A percentile compares a stretch with the other conserved stretches of the same genome.
phyloP scores from a whole-genome alignment of 192 early-diverging fungal species.

The Jimgerdemannia flammicorona region DNA sequence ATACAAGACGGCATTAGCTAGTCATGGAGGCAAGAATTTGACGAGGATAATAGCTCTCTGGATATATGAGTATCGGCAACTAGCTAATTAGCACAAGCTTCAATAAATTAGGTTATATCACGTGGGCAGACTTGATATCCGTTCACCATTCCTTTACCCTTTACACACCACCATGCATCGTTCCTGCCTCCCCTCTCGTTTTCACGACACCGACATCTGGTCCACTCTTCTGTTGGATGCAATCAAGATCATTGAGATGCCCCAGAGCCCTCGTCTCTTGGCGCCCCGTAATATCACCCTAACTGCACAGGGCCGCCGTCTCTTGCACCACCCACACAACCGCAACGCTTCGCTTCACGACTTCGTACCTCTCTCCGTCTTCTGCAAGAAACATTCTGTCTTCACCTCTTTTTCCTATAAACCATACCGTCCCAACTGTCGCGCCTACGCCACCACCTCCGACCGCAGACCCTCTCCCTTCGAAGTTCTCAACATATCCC shows the following conservation, averaged over 20 bases:
- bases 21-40: no score
- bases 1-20: no score
- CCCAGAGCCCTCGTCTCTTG: background rate
- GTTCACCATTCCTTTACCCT: no score
- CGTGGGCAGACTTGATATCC: no score
- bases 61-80: no score
- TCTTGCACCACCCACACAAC: background rate
- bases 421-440: background rate
- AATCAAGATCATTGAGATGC: background rate
- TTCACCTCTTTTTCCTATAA: background rate
- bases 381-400: background rate
- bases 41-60: no score
- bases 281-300: no score
- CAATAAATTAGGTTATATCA: no score
- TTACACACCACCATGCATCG: background rate
- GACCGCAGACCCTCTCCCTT: conserved; percentile 10
- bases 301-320: background rate
- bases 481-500: conserved; percentile 17
- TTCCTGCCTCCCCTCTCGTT: background rate
- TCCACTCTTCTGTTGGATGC: background rate
- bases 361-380: no score
- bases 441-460: background rate
- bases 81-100: no score
- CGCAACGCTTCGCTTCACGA: no score
- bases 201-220: background rate